Conservation (phyloP, 1,284 basidiomycete genomes). For the Fistulinella staudtii region DNA sequence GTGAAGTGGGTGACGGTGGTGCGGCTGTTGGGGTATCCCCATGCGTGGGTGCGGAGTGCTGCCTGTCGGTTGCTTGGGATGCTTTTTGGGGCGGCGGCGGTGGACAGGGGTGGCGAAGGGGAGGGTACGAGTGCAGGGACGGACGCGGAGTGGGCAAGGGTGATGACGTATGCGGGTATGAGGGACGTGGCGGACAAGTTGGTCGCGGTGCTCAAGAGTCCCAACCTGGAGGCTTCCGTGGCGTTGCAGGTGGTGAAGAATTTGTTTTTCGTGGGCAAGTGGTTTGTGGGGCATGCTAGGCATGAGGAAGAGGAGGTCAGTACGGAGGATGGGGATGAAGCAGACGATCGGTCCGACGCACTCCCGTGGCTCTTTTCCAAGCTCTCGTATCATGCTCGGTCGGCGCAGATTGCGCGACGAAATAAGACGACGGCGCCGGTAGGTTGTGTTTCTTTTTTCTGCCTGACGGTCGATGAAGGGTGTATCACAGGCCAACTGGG, state of each 20-base stretch:
- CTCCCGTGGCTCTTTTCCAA: constrained; percentile 93
- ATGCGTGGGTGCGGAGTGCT: constrained; percentile 90
- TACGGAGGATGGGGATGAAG: constrained; percentile 9
- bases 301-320: constrained; percentile 20
- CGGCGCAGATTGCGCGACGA: constrained; percentile 65
- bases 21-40: constrained; percentile 80
- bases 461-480: constrained; percentile 19
- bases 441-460: no score
- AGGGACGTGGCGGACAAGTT: constrained; percentile 74
- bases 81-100: constrained; percentile 50
- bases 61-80: constrained; percentile 76
- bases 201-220: constrained; percentile 79
- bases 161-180: constrained; percentile 54
- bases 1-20: constrained; percentile 67
- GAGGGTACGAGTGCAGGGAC: not conserved
- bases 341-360: constrained; percentile 46
- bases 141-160: constrained; percentile 10
- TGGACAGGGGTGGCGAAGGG: constrained; percentile 20
- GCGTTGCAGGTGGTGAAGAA: constrained; percentile 92
- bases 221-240: constrained; percentile 73
- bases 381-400: constrained; percentile 83
- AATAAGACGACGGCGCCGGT: constrained; percentile 50
- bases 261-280: constrained; percentile 86
- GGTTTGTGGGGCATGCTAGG: constrained; percentile 47
- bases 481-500: constrained; percentile 60